Base-by-base conservation (phyloP, 2,329 filamentous ascomycete species). In the Fusarium virguliforme region DNA sequence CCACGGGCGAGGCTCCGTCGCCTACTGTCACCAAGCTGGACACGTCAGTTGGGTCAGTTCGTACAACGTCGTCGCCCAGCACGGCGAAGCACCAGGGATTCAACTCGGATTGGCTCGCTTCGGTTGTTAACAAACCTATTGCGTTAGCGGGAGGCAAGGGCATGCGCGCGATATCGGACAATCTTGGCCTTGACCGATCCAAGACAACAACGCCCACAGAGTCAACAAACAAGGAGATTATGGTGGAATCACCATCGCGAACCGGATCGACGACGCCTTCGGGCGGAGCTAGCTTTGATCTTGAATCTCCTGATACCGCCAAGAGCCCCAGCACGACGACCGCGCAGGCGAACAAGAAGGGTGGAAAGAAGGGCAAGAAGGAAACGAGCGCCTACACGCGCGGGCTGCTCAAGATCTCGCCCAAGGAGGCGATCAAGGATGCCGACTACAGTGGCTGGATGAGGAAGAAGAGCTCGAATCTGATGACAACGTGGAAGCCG, bases 401-500 rank as follows among this genome's bases (percentile, higher is more conserved):
- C 32, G 96, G 96, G 0, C 83, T 98, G 41, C 88, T 93, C 74
- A 94, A 95, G 81, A 92, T 95, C 66, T 84, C 89, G 0, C 96
- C 96, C 0, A 86, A 90, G 61, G 94, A 97, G 78, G 94, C 95
- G 67, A 96, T 97, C 81, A 84, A 90, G 68, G 90, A 90, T 67
- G 95, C 94, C 61, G 95, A 99, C 78, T 98, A 97, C 80, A 95
- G 92, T 76, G 96, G 96, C 1, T 99, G 96, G 96, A 99, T 99
- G 96, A 98, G 96, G 86, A 99, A 99, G 87, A 95, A 97, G 82
- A 97, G 94, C 65, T 95, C 94, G 2, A 96, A 95, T 76, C 85
- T 98, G 35, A 97, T 99, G 91, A 94, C 94, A 3, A 97, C 95
- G 2, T 99, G 96, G 96, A 99, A 98, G 78, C 93, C 95, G 12